Evolutionary conservation across 495 filamentous ascomycete species (phyloP), one percentile per base, ranked within the genome.

Genomic region (Tuber calosporum): DNA sequence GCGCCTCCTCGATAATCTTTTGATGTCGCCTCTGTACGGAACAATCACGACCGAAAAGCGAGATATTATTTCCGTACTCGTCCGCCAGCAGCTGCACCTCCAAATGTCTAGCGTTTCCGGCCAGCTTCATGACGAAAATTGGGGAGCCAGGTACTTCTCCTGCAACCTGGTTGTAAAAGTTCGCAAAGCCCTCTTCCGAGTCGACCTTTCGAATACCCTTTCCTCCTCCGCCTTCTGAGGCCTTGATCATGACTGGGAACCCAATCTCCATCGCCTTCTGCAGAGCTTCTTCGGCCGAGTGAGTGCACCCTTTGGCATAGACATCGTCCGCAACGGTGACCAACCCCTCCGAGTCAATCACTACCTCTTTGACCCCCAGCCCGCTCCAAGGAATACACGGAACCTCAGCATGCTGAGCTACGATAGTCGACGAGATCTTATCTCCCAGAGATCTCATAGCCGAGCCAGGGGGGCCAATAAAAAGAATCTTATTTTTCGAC

Each of bases 111-210:
- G 95, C 95, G 82, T 94, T 96, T 69, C 96, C 95, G 37, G 95
- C 95, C 74, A 99, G 87, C 87, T 99, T 97, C 95, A 99, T 99
- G 84, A 99, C 93, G 86, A 99, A 99, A 81, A 99, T 99, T 40
- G 95, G 95, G 38, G 96, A 98, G 58, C 95, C 95, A n/a, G 95
- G 95, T 78, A 99, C 97, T 86, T 99, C 95, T 83, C 90, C 95
- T 2, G 94, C 93, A 40, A 96, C 95, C 40, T 95, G 96, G 79
- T 94, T 93, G 86, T 98, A 99, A 67, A 97, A 85, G 75, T 85
- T 84, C 75, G 87, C 85, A 81, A 99, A 99, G 62, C 91, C 88
- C 70, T 94, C 92, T 81, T 97, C 93, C 39, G 83, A 86, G 69
- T 96, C 88, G 73, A 94, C 96, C 85, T 97, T 98, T 79, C 95